Evolutionary conservation across 164 flowering plant genomes (phyloP), one percentile per base, ranked within the genome.

Genomic region (Liquidambar formosana): DNA sequence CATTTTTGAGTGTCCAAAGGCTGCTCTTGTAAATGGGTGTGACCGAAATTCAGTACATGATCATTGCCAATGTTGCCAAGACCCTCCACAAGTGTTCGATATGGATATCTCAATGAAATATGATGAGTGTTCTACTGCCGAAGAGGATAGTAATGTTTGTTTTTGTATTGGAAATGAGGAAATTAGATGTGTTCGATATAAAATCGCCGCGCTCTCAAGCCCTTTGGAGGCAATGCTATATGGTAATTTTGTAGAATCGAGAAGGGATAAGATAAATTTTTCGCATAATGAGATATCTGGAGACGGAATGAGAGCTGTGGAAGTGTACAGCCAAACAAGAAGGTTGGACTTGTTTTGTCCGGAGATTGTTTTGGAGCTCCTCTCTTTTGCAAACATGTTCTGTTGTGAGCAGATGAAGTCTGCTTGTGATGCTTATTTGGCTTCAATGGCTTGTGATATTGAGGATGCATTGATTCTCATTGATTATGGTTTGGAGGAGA

Each of bases 341-440:
- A 83, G 66, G 60, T 68, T 91, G 61, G 86, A 82, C 47, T 68
- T 76, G 8, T 80, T 88, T 64, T 27, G 69, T 3, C 85, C 87
- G 0, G 66, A 77, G 44, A 64, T 81, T 61, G 85, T 91, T n/a
- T 77, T 93, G 80, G 97, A 91, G 79, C 72, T 93, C 8, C 84
- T 93, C 12, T 79, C 77, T 1, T 84, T 91, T 53, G 89, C 96
- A 12, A 87, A 88, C 47, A 83, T 73, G 75, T 93, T 86, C 61
- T 91, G 91, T 59, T 93, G 98, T 65, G 96, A 88, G 64, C 89
- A 83, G 46, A 63, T 93, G 88, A 91, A 91, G 69, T 71, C 79
- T 26, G 85, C 79, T 25, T 91, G 98, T 70, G 95, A 93, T 71
- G 68, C 70, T 41, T 68, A 85, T 74, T 77, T 93, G 68, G 84